A percentile compares a stretch with the other conserved stretches of the same genome.
phyloP scores from a whole-genome alignment of 208 protist species.

The Strigomonas oncopelti region DNA sequence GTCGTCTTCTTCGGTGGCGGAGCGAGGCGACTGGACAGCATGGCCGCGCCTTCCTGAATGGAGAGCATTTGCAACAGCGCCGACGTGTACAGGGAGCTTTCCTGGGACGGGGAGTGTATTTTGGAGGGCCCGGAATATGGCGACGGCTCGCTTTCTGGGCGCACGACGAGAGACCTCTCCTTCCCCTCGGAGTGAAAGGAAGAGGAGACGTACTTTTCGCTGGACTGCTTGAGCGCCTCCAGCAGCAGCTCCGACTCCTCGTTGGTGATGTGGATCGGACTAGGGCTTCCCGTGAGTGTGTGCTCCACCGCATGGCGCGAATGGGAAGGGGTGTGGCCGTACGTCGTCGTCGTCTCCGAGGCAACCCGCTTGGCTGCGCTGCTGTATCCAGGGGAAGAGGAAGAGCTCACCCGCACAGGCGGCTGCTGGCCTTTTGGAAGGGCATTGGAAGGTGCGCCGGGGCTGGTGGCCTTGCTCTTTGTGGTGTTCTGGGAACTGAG shows the following conservation, averaged over 20 bases:
- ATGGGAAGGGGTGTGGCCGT: slow-evolving; percentile 12
- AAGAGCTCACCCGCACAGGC: too few species aligned
- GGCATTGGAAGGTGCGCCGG: too few species aligned
- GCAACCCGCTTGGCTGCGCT: too few species aligned
- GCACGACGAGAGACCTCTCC: too few species aligned
- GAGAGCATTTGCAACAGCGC: slow-evolving; percentile 61
- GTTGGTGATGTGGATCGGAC: slow-evolving; percentile 17
- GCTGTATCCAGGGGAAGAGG: too few species aligned
- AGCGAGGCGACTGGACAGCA: slow-evolving; percentile 18
- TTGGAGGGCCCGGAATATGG: background rate
- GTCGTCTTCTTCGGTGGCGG: background rate
- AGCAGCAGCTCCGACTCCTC: slow-evolving; percentile 26
- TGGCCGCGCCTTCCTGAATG: slow-evolving; percentile 34
- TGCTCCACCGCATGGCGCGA: slow-evolving; percentile 18
- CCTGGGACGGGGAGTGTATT: background rate
- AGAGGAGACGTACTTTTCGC: background rate
- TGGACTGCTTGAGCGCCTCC: slow-evolving; percentile 8
- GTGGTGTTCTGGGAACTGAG: too few species aligned
- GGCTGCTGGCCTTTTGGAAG: too few species aligned
- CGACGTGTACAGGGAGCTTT: slow-evolving; percentile 35
- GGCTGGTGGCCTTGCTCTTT: too few species aligned
- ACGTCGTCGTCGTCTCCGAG: background rate
- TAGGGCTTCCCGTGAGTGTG: slow-evolving; percentile 33
- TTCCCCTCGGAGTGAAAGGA: too few species aligned
- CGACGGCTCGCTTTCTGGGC: background rate